These are phyloP conservation scores for Eucalyptus decipiens DNA, from an alignment of 345 rosid species.

Conservation along the genomic window DNA sequence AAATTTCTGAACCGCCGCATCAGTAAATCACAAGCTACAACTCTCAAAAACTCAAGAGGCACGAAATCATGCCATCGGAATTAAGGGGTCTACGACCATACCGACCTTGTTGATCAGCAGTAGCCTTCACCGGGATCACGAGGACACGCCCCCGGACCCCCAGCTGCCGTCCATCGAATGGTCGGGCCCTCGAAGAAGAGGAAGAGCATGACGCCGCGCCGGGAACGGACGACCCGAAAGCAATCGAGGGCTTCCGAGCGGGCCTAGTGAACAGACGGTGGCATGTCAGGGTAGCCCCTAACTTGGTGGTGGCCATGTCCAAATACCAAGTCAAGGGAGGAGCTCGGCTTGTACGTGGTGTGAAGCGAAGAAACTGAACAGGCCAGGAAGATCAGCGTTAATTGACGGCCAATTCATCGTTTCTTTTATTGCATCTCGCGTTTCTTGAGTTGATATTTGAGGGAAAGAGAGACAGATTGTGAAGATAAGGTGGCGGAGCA, in stretches of 20 bases:
- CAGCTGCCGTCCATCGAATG: conserved; percentile 14
- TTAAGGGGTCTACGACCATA: neutral
- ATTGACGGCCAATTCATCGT: neutral
- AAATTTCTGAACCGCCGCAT: neutral
- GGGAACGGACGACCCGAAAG: neutral
- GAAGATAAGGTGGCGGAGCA: conserved; percentile 24
- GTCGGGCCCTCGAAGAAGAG: conserved; percentile 19
- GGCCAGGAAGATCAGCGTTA: neutral
- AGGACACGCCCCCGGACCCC: conserved; percentile 23
- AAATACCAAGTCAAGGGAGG: neutral
- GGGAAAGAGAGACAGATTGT: conserved; percentile 13
- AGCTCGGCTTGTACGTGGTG: neutral
- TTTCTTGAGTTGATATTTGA: conserved; percentile 9
- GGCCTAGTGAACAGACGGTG: conserved; percentile 40
- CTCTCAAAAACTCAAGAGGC: neutral
- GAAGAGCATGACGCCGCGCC: neutral
- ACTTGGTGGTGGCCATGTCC: conserved; percentile 31
- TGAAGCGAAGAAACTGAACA: neutral
- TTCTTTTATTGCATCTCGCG: neutral
- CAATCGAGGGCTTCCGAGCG: conserved; percentile 23
- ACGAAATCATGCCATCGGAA: neutral
- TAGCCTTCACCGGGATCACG: conserved; percentile 47
- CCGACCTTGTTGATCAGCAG: conserved; percentile 74
- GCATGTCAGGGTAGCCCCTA: conserved; percentile 43
- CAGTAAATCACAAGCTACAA: neutral